phyloP scores from a whole-genome alignment of 2,329 filamentous ascomycete species.

The Cadophora sp. region DNA sequence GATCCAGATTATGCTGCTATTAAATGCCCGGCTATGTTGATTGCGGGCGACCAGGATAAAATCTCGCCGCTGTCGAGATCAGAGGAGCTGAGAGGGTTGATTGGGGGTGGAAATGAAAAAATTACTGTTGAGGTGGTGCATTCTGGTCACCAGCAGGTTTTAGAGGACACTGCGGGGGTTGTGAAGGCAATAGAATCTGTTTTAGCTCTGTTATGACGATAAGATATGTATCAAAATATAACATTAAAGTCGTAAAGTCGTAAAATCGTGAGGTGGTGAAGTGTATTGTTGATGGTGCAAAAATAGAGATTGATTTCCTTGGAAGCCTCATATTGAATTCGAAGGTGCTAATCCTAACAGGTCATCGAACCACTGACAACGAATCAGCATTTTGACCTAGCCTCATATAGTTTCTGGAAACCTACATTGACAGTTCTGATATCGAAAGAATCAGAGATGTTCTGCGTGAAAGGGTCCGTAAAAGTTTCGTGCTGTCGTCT shows the following conservation, averaged over 20 bases:
- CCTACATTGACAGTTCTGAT: slow-evolving; percentile 27
- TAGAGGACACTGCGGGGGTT: slow-evolving; percentile 69
- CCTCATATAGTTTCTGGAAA: not conserved
- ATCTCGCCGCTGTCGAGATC: slow-evolving; percentile 43
- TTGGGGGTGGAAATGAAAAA: slow-evolving; percentile 56
- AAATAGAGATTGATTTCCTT: not conserved
- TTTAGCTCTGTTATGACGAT: slow-evolving; percentile 8
- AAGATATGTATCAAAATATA: too few species aligned
- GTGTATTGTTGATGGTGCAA: too few species aligned
- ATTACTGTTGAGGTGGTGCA: slow-evolving; percentile 63
- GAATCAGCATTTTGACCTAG: not conserved
- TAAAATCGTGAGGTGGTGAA: too few species aligned
- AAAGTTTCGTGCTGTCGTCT: slow-evolving; percentile 14
- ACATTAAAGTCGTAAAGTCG: too few species aligned
- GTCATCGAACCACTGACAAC: slow-evolving; percentile 30
- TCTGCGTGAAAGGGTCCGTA: slow-evolving; percentile 21
- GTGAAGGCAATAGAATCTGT: slow-evolving; percentile 43
- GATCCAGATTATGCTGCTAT: slow-evolving; percentile 45
- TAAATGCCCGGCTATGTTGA: slow-evolving; percentile 41
- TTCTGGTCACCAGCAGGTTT: slow-evolving; percentile 71
- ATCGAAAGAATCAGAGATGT: slow-evolving; percentile 31
- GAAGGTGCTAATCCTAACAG: slow-evolving; percentile 32
- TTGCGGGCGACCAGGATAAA: slow-evolving; percentile 44
- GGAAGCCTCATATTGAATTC: slow-evolving; percentile 28
- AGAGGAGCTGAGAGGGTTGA: slow-evolving; percentile 39